Conservation (phyloP, 495 filamentous ascomycete species). For the Chaetomidium leptoderma region DNA sequence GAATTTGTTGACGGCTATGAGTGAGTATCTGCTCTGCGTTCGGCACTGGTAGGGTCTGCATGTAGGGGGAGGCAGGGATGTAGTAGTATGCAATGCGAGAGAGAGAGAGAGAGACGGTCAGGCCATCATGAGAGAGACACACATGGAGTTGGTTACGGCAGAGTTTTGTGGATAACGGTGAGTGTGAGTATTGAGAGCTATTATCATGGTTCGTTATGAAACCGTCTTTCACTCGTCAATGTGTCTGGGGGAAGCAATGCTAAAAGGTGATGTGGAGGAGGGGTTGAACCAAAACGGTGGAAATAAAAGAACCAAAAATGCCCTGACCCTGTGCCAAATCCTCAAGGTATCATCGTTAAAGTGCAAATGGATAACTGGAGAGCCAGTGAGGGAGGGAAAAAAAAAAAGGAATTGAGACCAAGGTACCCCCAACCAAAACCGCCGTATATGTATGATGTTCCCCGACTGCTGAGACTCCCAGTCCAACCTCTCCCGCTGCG, state of each 20-base stretch:
- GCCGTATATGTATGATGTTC: slow-evolving; percentile 1
- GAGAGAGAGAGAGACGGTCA: no score
- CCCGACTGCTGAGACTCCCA: slow-evolving; percentile 16
- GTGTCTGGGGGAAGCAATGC: background rate
- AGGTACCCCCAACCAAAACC: slow-evolving; percentile 6
- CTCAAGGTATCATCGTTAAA: slow-evolving; percentile 23
- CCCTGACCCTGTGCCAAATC: slow-evolving; percentile 5
- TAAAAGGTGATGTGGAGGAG: background rate
- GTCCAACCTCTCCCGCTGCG: slow-evolving; percentile 12
- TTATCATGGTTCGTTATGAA: background rate
- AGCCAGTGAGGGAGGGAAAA: no score
- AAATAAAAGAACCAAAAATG: slow-evolving; percentile 10
- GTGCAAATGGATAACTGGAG: background rate
- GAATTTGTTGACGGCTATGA: slow-evolving; percentile 60
- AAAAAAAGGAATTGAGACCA: no score
- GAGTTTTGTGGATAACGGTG: background rate
- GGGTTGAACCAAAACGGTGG: slow-evolving; percentile 1
- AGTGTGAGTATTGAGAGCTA: background rate
- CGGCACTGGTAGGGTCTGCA: slow-evolving; percentile 62
- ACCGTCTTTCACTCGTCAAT: background rate
- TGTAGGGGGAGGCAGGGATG: no score
- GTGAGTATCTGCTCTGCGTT: slow-evolving; percentile 51
- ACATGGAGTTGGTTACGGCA: no score
- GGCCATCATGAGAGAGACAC: background rate
- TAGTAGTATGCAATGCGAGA: background rate